These are phyloP conservation scores for Nakazawaea anatomiae DNA, from an alignment of 805 yeast genomes.

Conservation along the genomic window DNA sequence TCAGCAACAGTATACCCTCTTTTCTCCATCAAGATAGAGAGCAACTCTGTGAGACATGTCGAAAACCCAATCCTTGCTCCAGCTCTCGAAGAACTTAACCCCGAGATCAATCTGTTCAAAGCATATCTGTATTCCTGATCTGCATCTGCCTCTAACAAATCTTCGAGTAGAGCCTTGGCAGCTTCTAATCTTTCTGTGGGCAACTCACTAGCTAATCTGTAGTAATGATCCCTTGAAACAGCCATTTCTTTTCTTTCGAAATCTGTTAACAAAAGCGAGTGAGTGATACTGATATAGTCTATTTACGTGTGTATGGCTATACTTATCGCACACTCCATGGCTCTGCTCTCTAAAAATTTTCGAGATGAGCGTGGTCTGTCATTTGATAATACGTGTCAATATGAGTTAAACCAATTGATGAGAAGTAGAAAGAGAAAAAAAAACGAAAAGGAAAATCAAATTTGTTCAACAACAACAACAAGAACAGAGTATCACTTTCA, in stretches of 20 bases:
- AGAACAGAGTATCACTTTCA: background rate
- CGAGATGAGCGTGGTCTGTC: background rate
- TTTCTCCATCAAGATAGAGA: slow-evolving; percentile 26
- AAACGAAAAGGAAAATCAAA: slow-evolving; percentile 3
- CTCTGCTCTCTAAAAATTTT: background rate
- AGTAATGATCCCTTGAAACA: slow-evolving; percentile 72
- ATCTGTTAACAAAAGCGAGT: background rate
- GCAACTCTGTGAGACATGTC: slow-evolving; percentile 73
- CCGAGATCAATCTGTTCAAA: slow-evolving; percentile 68
- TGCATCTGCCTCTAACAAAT: slow-evolving; percentile 38
- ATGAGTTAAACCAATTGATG: background rate
- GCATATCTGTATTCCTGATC: slow-evolving; percentile 78
- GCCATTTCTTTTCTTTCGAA: slow-evolving; percentile 19
- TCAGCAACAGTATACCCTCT: slow-evolving; percentile 30
- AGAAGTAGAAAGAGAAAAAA: background rate
- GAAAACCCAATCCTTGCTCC: slow-evolving; percentile 86
- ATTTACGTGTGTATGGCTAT: background rate
- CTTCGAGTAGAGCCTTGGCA: slow-evolving; percentile 60
- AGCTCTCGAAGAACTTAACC: slow-evolving; percentile 76
- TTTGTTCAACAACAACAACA: slow-evolving; percentile 5
- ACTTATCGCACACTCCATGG: background rate
- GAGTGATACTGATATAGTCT: no score
- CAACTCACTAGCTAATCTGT: slow-evolving; percentile 69
- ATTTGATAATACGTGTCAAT: background rate
- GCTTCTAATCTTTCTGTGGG: slow-evolving; percentile 67